phyloP scores from a whole-genome alignment of 2,329 filamentous ascomycete genomes.

The Fusarium hainanense region DNA sequence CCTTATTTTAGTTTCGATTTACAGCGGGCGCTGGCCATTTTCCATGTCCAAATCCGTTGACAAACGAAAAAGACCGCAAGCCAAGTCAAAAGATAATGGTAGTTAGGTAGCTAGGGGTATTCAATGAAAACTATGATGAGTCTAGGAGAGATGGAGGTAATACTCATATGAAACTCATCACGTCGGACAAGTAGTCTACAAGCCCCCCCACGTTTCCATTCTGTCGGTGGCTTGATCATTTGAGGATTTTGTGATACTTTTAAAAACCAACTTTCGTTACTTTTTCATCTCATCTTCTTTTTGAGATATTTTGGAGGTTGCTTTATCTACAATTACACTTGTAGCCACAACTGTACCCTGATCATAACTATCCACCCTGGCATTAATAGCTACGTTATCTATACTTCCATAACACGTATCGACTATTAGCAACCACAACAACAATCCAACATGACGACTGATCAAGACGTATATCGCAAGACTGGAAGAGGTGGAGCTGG shows the following conservation, averaged over 20 bases:
- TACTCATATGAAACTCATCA: background rate
- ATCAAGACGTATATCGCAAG: constrained; percentile 60
- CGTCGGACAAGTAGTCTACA: constrained; percentile 1
- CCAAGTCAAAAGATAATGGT: background rate
- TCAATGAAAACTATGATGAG: background rate
- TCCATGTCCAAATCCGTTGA: constrained; percentile 45
- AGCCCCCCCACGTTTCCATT: constrained; percentile 1
- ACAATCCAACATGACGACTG: constrained; percentile 37
- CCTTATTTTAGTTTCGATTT: constrained; percentile 24
- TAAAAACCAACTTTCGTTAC: background rate
- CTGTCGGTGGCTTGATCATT: constrained; percentile 2
- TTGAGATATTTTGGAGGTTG: background rate
- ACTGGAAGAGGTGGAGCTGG: constrained; percentile 72
- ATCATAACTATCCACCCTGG: background rate
- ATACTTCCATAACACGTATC: background rate
- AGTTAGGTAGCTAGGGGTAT: background rate
- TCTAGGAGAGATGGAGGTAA: background rate
- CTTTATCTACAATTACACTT: background rate
- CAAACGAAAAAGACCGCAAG: constrained; percentile 40
- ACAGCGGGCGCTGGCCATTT: constrained; percentile 41
- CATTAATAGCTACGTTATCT: background rate
- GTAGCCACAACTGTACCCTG: background rate
- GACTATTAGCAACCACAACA: background rate
- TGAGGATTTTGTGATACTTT: background rate
- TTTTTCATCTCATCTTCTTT: background rate